A percentile compares a stretch with the other conserved stretches of the same genome.
phyloP scores from a whole-genome alignment of 805 yeast species.

The Yamadazyma kitorensis region DNA sequence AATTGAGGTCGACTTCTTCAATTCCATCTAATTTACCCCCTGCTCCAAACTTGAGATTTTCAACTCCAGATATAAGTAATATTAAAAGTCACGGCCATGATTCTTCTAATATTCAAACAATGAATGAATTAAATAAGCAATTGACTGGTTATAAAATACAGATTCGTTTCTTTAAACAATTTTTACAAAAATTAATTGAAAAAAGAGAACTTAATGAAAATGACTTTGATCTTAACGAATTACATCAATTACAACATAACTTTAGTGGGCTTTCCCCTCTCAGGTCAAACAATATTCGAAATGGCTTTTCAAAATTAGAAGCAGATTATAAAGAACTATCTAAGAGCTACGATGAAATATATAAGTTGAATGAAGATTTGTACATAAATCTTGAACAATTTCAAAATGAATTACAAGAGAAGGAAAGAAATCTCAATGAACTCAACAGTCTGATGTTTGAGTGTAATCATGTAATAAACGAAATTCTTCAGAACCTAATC shows the following conservation, averaged over 20 bases:
- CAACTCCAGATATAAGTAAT: slow-evolving; percentile 18
- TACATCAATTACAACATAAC: slow-evolving; percentile 8
- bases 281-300: not conserved
- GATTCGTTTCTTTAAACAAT: slow-evolving; percentile 38
- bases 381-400: slow-evolving; percentile 33
- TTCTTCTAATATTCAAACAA: slow-evolving; percentile 16
- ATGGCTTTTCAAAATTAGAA: slow-evolving; percentile 16
- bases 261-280: slow-evolving; percentile 3
- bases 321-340: slow-evolving; percentile 19
- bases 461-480: slow-evolving; percentile 17
- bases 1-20: slow-evolving; percentile 19
- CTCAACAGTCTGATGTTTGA: slow-evolving; percentile 13
- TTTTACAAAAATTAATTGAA: slow-evolving; percentile 35
- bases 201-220: slow-evolving; percentile 10
- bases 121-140: slow-evolving; percentile 32
- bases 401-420: slow-evolving; percentile 28
- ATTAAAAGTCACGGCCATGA: slow-evolving; percentile 23
- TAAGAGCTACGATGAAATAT: slow-evolving; percentile 32
- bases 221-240: slow-evolving; percentile 8
- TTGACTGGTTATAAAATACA: slow-evolving; percentile 37
- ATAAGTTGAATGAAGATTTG: slow-evolving; percentile 35
- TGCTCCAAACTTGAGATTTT: slow-evolving; percentile 14
- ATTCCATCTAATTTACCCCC: slow-evolving; percentile 7
- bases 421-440: slow-evolving; percentile 19
- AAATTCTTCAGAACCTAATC: slow-evolving; percentile 18